These are phyloP conservation scores for Auricularia auricula-judae DNA, from an alignment of 768 basidiomycete species.

Conservation along the genomic window DNA sequence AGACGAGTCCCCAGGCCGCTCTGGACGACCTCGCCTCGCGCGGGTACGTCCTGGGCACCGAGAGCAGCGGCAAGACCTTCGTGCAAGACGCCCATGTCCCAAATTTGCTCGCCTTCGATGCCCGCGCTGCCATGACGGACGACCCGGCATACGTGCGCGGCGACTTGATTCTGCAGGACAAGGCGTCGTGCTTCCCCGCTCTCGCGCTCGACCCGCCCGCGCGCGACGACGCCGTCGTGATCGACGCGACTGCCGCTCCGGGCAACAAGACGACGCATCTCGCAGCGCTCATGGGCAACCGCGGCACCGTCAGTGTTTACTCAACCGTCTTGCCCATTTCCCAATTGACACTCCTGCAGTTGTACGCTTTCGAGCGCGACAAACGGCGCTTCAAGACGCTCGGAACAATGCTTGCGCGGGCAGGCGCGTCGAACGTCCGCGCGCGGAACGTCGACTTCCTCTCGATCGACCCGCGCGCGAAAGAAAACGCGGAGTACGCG, in stretches of 20 bases:
- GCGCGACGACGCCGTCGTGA: slow-evolving; percentile 43
- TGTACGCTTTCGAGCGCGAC: slow-evolving; percentile 87
- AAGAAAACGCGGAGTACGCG: slow-evolving; percentile 41
- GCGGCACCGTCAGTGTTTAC: slow-evolving; percentile 53
- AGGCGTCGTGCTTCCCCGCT: slow-evolving; percentile 95
- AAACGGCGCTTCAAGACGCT: slow-evolving; percentile 72
- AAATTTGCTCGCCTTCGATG: slow-evolving; percentile 69
- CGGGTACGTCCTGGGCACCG: slow-evolving; percentile 40
- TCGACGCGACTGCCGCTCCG: slow-evolving; percentile 93
- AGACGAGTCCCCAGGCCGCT: slow-evolving; percentile 59
- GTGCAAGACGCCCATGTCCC: slow-evolving; percentile 69
- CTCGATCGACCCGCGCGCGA: slow-evolving; percentile 44
- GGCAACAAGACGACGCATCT: slow-evolving; percentile 97
- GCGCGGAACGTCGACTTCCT: slow-evolving; percentile 78
- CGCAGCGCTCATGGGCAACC: slow-evolving; percentile 74
- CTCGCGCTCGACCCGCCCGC: slow-evolving; percentile 68
- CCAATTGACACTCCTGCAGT: slow-evolving; percentile 24
- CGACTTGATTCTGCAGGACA: slow-evolving; percentile 89
- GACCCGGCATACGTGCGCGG: slow-evolving; percentile 65
- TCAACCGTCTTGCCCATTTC: neutral
- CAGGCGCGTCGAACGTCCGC: slow-evolving; percentile 71
- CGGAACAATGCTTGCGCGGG: slow-evolving; percentile 73
- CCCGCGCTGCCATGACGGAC: slow-evolving; percentile 45
- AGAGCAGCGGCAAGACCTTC: slow-evolving; percentile 39
- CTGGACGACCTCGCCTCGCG: slow-evolving; percentile 40